These are phyloP conservation scores for Fusarium sp. DNA, from an alignment of 2,329 filamentous ascomycete genomes.

Conservation along the genomic window DNA sequence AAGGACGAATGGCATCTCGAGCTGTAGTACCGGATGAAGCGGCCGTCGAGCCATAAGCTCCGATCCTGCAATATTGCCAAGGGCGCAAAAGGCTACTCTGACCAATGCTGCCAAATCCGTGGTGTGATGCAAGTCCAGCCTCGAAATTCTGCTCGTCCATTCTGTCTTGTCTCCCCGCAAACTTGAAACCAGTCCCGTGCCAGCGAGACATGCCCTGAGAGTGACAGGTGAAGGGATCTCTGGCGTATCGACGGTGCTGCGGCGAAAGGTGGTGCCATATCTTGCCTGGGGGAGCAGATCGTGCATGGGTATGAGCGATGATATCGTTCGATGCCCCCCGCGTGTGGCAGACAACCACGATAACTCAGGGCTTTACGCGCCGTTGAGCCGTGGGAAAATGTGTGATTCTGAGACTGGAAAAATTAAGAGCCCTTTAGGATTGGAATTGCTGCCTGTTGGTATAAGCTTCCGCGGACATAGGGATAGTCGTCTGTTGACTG, in stretches of 20 bases:
- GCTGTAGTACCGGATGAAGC: constrained; percentile 22
- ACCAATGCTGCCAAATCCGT: constrained; percentile 21
- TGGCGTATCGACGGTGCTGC: constrained; percentile 23
- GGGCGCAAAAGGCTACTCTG: constrained; percentile 16
- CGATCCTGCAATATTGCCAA: constrained; percentile 19
- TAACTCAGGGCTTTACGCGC: background rate
- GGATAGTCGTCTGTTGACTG: constrained; percentile 9
- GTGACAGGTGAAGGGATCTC: constrained; percentile 29
- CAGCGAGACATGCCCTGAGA: background rate
- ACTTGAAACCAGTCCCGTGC: constrained; percentile 38
- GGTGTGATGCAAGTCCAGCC: constrained; percentile 28
- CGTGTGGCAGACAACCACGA: constrained; percentile 18
- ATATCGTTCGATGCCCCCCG: constrained; percentile 39
- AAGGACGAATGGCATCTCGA: constrained; percentile 46
- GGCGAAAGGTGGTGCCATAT: constrained; percentile 42
- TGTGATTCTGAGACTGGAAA: background rate
- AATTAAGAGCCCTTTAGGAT: constrained; percentile 4
- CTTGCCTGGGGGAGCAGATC: constrained; percentile 28
- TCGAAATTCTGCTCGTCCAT: constrained; percentile 14
- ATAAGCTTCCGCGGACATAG: constrained; percentile 5
- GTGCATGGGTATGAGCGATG: constrained; percentile 31
- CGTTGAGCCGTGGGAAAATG: constrained; percentile 11
- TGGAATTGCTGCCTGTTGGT: constrained; percentile 7
- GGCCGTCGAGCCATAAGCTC: constrained; percentile 6
- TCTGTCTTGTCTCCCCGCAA: constrained; percentile 15